phyloP scores from a whole-genome alignment of 169 alveolate genomes.

The Plasmodium sp. region DNA sequence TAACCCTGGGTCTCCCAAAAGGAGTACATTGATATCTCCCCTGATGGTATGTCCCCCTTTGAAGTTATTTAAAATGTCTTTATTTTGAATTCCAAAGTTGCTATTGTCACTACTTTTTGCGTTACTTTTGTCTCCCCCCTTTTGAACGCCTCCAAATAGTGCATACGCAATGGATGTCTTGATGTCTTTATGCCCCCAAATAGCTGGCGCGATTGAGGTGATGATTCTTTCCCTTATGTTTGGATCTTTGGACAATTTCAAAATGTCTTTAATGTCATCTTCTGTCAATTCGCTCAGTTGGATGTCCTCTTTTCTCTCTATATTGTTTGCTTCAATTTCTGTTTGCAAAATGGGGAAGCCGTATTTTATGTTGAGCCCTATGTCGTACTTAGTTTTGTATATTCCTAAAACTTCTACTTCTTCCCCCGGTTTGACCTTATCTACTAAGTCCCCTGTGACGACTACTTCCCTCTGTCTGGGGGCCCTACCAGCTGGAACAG shows the following conservation, averaged over 20 bases:
- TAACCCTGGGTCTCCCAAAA: slow-evolving; percentile 98
- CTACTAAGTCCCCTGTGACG: slow-evolving; percentile 97
- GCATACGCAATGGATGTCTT: slow-evolving; percentile 94
- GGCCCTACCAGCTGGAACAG: slow-evolving; percentile 99
- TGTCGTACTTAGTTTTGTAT: slow-evolving; percentile 94
- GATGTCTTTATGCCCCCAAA: slow-evolving; percentile 97
- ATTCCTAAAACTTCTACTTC: slow-evolving; percentile 97
- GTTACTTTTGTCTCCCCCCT: slow-evolving; percentile 77
- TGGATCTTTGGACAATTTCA: slow-evolving; percentile 93
- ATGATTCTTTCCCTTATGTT: slow-evolving; percentile 94
- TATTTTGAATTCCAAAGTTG: slow-evolving; percentile 63
- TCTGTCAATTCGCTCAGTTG: slow-evolving; percentile 93
- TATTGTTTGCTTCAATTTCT: slow-evolving; percentile 95
- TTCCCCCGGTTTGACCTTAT: slow-evolving; percentile 99
- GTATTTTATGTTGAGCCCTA: slow-evolving; percentile 94
- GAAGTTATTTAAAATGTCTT: slow-evolving; percentile 91
- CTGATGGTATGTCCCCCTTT: slow-evolving; percentile 96
- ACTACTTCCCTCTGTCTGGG: slow-evolving; percentile 98
- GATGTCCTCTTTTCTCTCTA: slow-evolving; percentile 93
- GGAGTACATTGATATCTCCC: slow-evolving; percentile 96
- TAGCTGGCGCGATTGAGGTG: slow-evolving; percentile 98
- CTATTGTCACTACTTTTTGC: slow-evolving; percentile 53
- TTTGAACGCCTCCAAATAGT: slow-evolving; percentile 95
- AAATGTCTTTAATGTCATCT: slow-evolving; percentile 93
- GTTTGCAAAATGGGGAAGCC: slow-evolving; percentile 98